Percentiles rank a stretch among this genome's conserved stretches.
Conservation (phyloP, 1,284 basidiomycete species). For the Rhodotorula glutinis region DNA sequence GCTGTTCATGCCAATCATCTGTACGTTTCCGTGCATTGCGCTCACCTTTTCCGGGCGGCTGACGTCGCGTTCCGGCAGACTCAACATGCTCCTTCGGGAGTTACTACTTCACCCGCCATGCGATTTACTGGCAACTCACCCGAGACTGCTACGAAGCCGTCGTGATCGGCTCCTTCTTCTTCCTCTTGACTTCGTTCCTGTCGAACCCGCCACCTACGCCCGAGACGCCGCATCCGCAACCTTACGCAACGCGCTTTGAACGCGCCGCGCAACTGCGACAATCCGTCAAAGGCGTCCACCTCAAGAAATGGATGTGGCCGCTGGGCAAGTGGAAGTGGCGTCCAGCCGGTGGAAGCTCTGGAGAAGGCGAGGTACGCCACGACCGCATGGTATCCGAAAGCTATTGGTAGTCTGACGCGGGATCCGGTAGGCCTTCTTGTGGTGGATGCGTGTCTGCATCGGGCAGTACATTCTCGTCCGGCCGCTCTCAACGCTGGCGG, state of each 20-base stretch:
- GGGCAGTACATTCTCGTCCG: constrained; percentile 70
- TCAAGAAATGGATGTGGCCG: constrained; percentile 68
- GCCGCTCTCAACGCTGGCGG: constrained; percentile 42
- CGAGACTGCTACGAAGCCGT: constrained; percentile 66
- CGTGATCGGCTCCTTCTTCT: constrained; percentile 72
- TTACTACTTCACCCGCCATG: constrained; percentile 30
- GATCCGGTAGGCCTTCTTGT: constrained; percentile 50
- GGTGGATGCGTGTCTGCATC: constrained; percentile 68
- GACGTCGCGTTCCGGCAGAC: neutral
- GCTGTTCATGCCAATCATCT: constrained; percentile 72
- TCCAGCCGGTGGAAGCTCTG: constrained; percentile 52
- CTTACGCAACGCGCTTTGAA: constrained; percentile 17
- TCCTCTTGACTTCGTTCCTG: constrained; percentile 68
- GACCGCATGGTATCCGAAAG: neutral
- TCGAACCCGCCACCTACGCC: constrained; percentile 51
- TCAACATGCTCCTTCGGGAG: constrained; percentile 15
- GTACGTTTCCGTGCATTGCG: constrained; percentile 57
- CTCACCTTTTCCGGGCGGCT: neutral
- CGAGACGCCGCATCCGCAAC: constrained; percentile 43
- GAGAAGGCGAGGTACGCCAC: constrained; percentile 15
- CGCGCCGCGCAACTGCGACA: constrained; percentile 44
- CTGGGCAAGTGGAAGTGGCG: constrained; percentile 62
- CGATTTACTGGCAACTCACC: constrained; percentile 46
- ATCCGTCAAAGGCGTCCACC: constrained; percentile 56
- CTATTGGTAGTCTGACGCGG: too few relatives aligned